These are phyloP conservation scores for Graphium sp. DNA, from an alignment of 2,329 filamentous ascomycete genomes.

Conservation along the genomic window DNA sequence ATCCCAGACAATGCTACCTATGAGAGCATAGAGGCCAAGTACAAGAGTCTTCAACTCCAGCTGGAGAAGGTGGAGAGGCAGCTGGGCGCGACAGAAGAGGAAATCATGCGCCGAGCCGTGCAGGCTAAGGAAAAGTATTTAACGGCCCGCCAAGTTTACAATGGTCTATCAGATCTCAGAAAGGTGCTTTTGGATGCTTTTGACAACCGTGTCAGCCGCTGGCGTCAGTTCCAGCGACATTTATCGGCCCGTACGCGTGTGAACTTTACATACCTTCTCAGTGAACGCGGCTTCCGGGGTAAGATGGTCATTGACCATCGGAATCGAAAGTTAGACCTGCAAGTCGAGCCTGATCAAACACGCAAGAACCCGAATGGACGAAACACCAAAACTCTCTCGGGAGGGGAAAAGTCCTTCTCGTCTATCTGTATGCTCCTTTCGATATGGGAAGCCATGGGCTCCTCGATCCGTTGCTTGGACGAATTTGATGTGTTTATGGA, in stretches of 20 bases:
- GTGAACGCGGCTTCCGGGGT: constrained; percentile 78
- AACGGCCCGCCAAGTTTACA: constrained; percentile 18
- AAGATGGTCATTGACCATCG: constrained; percentile 64
- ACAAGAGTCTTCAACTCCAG: constrained; percentile 36
- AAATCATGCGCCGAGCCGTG: constrained; percentile 36
- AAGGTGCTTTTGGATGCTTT: constrained; percentile 41
- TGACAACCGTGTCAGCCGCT: constrained; percentile 52
- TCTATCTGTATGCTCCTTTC: constrained; percentile 86
- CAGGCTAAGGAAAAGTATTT: constrained; percentile 22
- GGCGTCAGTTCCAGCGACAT: constrained; percentile 63
- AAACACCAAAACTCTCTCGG: constrained; percentile 81
- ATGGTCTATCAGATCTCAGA: constrained; percentile 24
- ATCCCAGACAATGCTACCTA: constrained; percentile 49
- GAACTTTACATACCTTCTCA: constrained; percentile 77
- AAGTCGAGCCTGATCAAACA: constrained; percentile 57
- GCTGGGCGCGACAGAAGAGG: constrained; percentile 45
- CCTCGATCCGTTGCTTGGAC: constrained; percentile 83
- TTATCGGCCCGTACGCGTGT: constrained; percentile 77
- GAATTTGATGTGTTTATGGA: constrained; percentile 99
- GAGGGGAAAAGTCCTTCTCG: constrained; percentile 94
- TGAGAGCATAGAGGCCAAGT: constrained; percentile 34
- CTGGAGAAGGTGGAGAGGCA: constrained; percentile 37
- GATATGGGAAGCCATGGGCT: constrained; percentile 97
- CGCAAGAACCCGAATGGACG: constrained; percentile 53
- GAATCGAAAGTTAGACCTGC: constrained; percentile 57